These are phyloP conservation scores for Hypomyces perniciosus DNA, from an alignment of 2,329 filamentous ascomycete genomes.

Conservation along the genomic window DNA sequence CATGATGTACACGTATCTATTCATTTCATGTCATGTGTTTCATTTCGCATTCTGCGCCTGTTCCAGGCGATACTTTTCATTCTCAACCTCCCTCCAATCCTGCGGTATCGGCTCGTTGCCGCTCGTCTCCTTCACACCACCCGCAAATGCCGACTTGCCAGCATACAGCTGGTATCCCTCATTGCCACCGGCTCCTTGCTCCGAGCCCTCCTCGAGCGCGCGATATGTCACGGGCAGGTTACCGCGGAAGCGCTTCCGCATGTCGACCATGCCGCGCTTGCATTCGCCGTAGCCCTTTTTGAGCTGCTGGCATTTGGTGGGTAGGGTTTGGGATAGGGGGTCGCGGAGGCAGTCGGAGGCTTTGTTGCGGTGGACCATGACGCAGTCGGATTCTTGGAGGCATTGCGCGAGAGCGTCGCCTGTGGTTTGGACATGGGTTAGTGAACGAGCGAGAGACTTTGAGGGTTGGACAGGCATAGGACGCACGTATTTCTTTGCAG, in stretches of 20 bases:
- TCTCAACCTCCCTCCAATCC: slow-evolving; percentile 61
- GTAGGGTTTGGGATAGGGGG: slow-evolving; percentile 75
- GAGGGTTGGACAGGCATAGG: neutral
- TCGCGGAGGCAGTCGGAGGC: slow-evolving; percentile 83
- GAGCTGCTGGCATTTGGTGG: slow-evolving; percentile 83
- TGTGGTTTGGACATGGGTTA: slow-evolving; percentile 31
- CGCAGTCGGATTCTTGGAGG: slow-evolving; percentile 93
- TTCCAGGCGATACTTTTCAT: slow-evolving; percentile 47
- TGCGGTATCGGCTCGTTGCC: slow-evolving; percentile 57
- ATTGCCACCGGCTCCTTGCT: slow-evolving; percentile 30
- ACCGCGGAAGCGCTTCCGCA: slow-evolving; percentile 96
- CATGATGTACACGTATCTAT: neutral
- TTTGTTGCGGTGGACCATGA: slow-evolving; percentile 83
- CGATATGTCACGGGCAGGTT: slow-evolving; percentile 75
- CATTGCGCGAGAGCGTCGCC: slow-evolving; percentile 89
- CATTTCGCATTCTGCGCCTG: slow-evolving; percentile 14
- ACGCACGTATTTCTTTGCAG: slow-evolving; percentile 91
- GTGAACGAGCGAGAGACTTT: neutral
- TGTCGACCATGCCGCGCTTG: slow-evolving; percentile 93
- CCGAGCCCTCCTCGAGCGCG: slow-evolving; percentile 46
- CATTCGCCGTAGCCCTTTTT: slow-evolving; percentile 92
- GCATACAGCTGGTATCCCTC: slow-evolving; percentile 70
- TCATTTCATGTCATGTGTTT: neutral
- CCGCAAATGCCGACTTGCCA: slow-evolving; percentile 63
- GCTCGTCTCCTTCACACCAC: slow-evolving; percentile 57